A percentile compares a stretch with the other conserved stretches of the same genome.
Evolutionary conservation across 768 basidiomycete species (phyloP).

Genomic region (Naganishia onofrii): DNA sequence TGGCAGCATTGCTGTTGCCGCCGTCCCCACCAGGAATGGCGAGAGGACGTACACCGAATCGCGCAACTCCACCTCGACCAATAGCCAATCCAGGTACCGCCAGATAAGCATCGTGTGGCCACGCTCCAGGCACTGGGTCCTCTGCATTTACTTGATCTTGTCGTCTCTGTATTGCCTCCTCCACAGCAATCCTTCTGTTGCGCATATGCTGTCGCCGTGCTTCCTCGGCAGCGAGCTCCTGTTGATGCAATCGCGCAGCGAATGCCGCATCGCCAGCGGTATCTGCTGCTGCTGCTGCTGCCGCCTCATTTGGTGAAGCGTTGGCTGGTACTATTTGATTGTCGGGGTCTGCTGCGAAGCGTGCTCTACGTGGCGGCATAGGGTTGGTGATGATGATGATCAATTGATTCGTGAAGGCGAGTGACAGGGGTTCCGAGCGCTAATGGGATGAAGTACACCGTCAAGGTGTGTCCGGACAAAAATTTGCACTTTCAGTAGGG

Average conservation of each 20-base stretch:
- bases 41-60: neutral
- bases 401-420: neutral
- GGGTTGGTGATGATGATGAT: neutral
- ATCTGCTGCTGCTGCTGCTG: neutral
- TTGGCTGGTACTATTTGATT: neutral
- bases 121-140: neutral
- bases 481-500: too few species aligned
- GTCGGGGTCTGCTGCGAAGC: neutral
- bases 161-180: neutral
- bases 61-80: neutral
- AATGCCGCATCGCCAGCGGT: constrained; percentile 6
- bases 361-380: neutral
- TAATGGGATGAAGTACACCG: too few species aligned
- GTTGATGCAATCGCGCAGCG: neutral
- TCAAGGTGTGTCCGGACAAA: too few species aligned
- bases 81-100: neutral
- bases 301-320: neutral
- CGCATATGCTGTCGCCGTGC: neutral
- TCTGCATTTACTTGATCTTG: neutral
- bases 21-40: neutral
- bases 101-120: neutral
- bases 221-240: neutral
- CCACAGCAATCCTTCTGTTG: neutral
- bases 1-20: too few species aligned
- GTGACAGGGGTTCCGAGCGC: neutral